phyloP scores from a whole-genome alignment of 2,329 filamentous ascomycete genomes.

The Cladophialophora immunda region DNA sequence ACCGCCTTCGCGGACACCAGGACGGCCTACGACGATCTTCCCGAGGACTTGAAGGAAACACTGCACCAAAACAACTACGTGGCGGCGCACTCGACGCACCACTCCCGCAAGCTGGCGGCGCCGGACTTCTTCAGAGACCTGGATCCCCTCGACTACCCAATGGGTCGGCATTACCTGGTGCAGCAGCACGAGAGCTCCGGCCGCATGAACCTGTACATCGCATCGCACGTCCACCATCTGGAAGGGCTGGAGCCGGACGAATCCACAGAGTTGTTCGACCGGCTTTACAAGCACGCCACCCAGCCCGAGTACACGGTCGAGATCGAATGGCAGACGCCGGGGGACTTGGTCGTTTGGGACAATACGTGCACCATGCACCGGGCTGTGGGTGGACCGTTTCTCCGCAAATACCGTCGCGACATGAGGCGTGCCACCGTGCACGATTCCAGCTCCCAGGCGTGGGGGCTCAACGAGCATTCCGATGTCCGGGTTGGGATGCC shows the following conservation, averaged over 20 bases:
- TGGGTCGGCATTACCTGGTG: constrained; percentile 8
- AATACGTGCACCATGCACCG: constrained; percentile 65
- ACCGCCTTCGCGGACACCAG: constrained; percentile 8
- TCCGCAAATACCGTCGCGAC: constrained; percentile 59
- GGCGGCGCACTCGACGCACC: constrained; percentile 4
- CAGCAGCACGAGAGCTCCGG: constrained; percentile 9
- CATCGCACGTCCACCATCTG: constrained; percentile 10
- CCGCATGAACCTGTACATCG: constrained; percentile 17
- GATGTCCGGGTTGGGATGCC: constrained; percentile 10
- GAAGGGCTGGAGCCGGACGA: background rate
- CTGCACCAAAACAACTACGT: background rate
- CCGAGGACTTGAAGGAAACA: background rate
- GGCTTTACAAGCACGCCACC: background rate
- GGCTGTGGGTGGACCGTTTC: constrained; percentile 57
- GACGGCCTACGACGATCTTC: constrained; percentile 3
- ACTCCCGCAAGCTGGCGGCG: constrained; percentile 4
- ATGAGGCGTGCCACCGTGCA: constrained; percentile 59
- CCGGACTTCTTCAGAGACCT: constrained; percentile 13
- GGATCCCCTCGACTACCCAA: background rate
- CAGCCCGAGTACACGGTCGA: constrained; percentile 57
- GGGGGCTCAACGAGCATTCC: constrained; percentile 5
- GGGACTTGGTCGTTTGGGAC: constrained; percentile 68
- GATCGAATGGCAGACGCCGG: constrained; percentile 57
- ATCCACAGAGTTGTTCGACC: background rate
- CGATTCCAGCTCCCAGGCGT: constrained; percentile 19